Conservation (phyloP, 75 land plant genomes). For the Picea sitchensis region DNA sequence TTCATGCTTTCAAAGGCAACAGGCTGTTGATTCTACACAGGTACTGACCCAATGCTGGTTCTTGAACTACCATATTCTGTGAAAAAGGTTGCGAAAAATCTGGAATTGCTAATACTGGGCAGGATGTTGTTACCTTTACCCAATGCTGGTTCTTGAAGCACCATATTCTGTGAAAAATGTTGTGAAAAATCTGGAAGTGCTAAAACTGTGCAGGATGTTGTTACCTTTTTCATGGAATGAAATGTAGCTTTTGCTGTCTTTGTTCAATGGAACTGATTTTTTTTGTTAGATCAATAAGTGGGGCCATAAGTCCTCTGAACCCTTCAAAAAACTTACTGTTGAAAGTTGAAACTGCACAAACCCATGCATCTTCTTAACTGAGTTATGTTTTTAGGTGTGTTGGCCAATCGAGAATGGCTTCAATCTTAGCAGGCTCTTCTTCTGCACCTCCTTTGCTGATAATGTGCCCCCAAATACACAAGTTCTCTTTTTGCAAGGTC, state of each 20-base stretch:
- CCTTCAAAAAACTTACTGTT: background rate
- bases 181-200: background rate
- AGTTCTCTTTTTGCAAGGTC: background rate
- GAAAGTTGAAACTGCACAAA: background rate
- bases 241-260: background rate
- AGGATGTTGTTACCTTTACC: no score
- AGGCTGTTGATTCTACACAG: background rate
- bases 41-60: no score
- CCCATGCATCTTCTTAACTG: background rate
- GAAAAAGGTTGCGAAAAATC: no score
- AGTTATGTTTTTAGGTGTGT: background rate
- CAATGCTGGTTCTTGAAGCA: no score
- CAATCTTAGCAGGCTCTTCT: background rate
- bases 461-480: background rate
- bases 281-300: background rate
- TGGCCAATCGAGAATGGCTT: background rate
- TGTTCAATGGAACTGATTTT: background rate
- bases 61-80: no score
- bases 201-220: background rate
- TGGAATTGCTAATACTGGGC: no score
- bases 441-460: background rate
- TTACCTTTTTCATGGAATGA: background rate
- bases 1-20: background rate
- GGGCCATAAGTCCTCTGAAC: background rate
- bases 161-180: background rate